Percentiles rank a stretch among this genome's conserved stretches.
Evolutionary conservation across 345 rosid genomes (phyloP).

Genomic region (Cardiospermum halicacabum): DNA sequence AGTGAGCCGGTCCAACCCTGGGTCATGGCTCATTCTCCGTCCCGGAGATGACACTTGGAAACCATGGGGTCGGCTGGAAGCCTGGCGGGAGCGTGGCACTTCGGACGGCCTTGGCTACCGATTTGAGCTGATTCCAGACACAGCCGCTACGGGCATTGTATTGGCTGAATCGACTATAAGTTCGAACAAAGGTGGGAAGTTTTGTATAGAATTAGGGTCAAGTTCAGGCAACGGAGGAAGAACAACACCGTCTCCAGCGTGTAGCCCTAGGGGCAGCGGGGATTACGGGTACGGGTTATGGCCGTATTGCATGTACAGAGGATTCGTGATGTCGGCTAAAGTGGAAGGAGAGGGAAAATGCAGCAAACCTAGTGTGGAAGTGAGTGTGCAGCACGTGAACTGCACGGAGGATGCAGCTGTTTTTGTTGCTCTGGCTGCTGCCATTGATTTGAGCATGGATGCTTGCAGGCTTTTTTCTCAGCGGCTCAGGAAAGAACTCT

Average conservation of each 20-base stretch:
- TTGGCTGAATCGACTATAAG: slow-evolving; percentile 66
- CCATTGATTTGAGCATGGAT: slow-evolving; percentile 87
- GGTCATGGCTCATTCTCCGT: slow-evolving; percentile 84
- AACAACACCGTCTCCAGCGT: slow-evolving; percentile 50
- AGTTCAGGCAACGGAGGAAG: slow-evolving; percentile 31
- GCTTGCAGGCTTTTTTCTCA: slow-evolving; percentile 88
- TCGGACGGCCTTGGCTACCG: slow-evolving; percentile 71
- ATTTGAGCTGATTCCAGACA: slow-evolving; percentile 68
- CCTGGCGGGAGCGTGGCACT: slow-evolving; percentile 87
- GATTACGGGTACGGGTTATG: slow-evolving; percentile 68
- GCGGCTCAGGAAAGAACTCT: slow-evolving; percentile 80
- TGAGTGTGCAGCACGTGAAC: slow-evolving; percentile 85
- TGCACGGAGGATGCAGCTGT: slow-evolving; percentile 96
- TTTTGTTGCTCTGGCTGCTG: slow-evolving; percentile 85
- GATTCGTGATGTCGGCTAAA: slow-evolving; percentile 83
- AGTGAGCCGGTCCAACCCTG: slow-evolving; percentile 87
- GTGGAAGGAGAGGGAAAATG: slow-evolving; percentile 87
- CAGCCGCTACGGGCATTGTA: slow-evolving; percentile 60
- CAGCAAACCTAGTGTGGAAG: slow-evolving; percentile 82
- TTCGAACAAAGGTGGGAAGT: slow-evolving; percentile 69
- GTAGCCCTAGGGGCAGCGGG: slow-evolving; percentile 77
- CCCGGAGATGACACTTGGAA: slow-evolving; percentile 81
- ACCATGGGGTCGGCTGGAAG: slow-evolving; percentile 92
- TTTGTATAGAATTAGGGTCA: slow-evolving; percentile 50
- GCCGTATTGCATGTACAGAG: slow-evolving; percentile 60